A percentile compares a stretch with the other conserved stretches of the same genome.
Evolutionary conservation across 2,329 filamentous ascomycete species (phyloP).

Genomic region (Aureobasidium sp.): DNA sequence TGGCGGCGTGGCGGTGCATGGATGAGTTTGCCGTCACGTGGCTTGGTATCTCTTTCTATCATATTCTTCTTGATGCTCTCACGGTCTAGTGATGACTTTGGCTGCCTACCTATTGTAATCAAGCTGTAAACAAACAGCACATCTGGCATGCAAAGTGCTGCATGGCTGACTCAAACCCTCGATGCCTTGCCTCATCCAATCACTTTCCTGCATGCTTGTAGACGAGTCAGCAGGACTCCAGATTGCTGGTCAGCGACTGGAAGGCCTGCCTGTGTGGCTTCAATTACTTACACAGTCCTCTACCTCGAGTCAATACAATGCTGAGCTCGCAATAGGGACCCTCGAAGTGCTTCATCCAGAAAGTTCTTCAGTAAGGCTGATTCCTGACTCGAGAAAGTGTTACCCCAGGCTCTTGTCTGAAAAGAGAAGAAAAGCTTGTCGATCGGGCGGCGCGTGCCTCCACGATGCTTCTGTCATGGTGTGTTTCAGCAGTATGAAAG

Average conservation of each 20-base stretch:
- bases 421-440: constrained; percentile 5
- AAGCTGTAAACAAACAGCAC: too few species aligned
- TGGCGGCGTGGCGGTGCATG: not conserved
- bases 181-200: too few species aligned
- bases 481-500: constrained; percentile 2
- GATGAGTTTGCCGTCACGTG: not conserved
- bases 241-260: too few species aligned
- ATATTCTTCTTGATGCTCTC: not conserved
- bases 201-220: too few species aligned
- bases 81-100: not conserved
- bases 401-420: not conserved
- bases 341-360: not conserved
- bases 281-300: not conserved
- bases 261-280: not conserved
- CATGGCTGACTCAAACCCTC: too few species aligned
- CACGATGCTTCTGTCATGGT: not conserved
- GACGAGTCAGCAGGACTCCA: too few species aligned
- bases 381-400: not conserved
- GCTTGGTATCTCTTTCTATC: not conserved
- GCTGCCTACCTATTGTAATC: not conserved
- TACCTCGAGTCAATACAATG: too few species aligned
- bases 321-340: not conserved
- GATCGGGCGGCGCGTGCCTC: not conserved
- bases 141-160: too few species aligned
- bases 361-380: not conserved